Evolutionary conservation across 805 yeast species (phyloP).

Genomic region (Priceomyces medius): DNA sequence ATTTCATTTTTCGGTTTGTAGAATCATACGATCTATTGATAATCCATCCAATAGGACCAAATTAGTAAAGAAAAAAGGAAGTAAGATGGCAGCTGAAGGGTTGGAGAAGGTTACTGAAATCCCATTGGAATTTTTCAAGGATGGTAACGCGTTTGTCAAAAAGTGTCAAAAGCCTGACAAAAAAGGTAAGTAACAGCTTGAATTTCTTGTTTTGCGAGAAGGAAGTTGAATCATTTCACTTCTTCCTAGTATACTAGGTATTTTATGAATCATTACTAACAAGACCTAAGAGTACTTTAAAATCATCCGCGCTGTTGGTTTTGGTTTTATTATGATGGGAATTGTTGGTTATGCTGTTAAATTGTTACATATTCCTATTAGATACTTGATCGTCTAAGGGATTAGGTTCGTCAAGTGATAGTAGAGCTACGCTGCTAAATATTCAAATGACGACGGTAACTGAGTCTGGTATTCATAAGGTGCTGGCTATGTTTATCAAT

Average conservation of each 20-base stretch:
- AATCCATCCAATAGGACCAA: slow-evolving; percentile 2
- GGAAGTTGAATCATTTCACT: not conserved
- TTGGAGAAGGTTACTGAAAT: slow-evolving; percentile 78
- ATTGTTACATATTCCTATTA: slow-evolving; percentile 91
- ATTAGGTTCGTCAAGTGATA: not conserved
- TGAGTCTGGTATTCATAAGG: too few relatives aligned
- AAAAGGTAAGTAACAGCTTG: slow-evolving; percentile 64
- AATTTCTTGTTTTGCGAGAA: too few relatives aligned
- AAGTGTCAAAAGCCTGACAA: slow-evolving; percentile 92
- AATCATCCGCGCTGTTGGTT: slow-evolving; percentile 92
- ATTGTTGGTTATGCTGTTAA: slow-evolving; percentile 95
- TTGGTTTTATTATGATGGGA: slow-evolving; percentile 97
- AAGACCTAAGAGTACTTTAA: slow-evolving; percentile 66
- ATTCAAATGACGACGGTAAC: too few relatives aligned
- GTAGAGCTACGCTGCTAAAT: too few relatives aligned
- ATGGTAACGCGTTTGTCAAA: slow-evolving; percentile 82
- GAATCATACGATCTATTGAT: not conserved
- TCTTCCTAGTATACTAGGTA: not conserved
- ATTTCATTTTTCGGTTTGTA: not conserved
- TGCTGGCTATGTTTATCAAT: too few relatives aligned
- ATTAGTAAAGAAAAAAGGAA: not conserved
- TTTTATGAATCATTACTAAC: slow-evolving; percentile 12
- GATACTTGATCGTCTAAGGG: slow-evolving; percentile 85
- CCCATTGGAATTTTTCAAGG: slow-evolving; percentile 88
- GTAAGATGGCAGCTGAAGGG: slow-evolving; percentile 52